Base-by-base conservation (phyloP, 31 red algal genomes). In the Bonnemaisonia californica region DNA sequence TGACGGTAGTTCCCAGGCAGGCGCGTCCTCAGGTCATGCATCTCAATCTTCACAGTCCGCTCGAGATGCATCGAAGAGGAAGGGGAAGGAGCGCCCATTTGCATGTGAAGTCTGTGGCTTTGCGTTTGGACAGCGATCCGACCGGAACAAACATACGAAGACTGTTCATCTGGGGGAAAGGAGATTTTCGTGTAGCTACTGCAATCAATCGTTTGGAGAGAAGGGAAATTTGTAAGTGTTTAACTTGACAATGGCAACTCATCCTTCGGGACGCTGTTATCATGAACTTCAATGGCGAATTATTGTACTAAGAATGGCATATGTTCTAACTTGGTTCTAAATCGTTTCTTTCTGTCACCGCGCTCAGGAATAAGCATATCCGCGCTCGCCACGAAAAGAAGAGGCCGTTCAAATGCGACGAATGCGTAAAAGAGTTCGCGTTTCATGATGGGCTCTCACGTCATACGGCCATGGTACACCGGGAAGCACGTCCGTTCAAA, bases 341-440 rank as follows among this genome's bases (percentile, higher is more conserved):
- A 7, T 56, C 29, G 45, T 51, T 16, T 51, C 45, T 11, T 51
- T 4, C 13, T 40, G 26, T 24, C 71, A 22, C 26, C 57, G 1
- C 41, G 8, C 57, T 56, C 79, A 87, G 85, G 11, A 88, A 94
- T 66, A 95, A 95, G 59, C 92, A 95, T 54, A 88, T 95, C 51
- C 80, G 85, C 32, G 87, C 85, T 29, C 75, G 83, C 0, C 92
- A 95, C 76, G 86, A 95, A 60, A 89, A 95, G 57, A 24, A 81
- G 33, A 62, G 84, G 11, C 85, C 85, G 21, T 95, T 84, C 81
- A 88, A 83, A 66, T 95, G 92, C 75, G 13, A 21, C 4, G 86
- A 88, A 31, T 91, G 88, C 74, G 26, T 18, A 24, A 65, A 57
- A 21, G 55, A 75, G 42, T 91, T 91, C 58, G 62, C 80, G 33